phyloP scores from a whole-genome alignment of 192 early-diverging fungal genomes.

The Coemansia sp. region DNA sequence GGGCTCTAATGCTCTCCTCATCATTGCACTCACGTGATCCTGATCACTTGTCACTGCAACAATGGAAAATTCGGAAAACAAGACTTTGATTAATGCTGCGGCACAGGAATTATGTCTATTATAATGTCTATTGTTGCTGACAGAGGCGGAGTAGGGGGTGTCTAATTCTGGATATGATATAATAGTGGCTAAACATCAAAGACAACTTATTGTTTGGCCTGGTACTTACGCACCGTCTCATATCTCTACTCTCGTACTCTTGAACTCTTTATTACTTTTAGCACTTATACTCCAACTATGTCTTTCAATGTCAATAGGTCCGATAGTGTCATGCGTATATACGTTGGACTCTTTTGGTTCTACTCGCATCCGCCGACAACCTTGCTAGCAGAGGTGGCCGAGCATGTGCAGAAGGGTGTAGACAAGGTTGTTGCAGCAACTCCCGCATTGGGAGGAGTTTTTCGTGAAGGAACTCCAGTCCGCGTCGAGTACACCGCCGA shows the following conservation, averaged over 20 bases:
- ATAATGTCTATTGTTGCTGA: background rate
- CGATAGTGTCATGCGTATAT: constrained; percentile 20
- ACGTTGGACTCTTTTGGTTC: constrained; percentile 34
- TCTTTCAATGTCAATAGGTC: background rate
- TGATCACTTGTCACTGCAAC: too few relatives aligned
- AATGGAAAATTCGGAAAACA: too few relatives aligned
- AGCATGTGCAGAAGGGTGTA: constrained; percentile 8
- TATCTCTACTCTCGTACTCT: background rate
- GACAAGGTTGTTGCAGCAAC: background rate
- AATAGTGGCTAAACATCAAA: background rate
- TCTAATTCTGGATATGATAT: background rate
- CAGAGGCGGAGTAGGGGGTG: background rate
- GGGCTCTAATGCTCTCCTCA: too few relatives aligned
- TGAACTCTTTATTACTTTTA: background rate
- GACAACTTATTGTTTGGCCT: background rate
- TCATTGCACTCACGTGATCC: too few relatives aligned
- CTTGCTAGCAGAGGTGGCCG: background rate
- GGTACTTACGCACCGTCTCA: background rate
- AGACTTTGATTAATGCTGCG: background rate
- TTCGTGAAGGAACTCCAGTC: constrained; percentile 6
- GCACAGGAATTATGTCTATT: background rate
- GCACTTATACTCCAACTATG: background rate
- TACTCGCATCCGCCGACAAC: background rate
- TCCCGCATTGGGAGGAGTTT: constrained; percentile 13
- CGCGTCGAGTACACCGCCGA: background rate